Evolutionary conservation across 208 protist species (phyloP), one percentile per base, ranked within the genome.

Genomic region (Leishmania martiniquensis): DNA sequence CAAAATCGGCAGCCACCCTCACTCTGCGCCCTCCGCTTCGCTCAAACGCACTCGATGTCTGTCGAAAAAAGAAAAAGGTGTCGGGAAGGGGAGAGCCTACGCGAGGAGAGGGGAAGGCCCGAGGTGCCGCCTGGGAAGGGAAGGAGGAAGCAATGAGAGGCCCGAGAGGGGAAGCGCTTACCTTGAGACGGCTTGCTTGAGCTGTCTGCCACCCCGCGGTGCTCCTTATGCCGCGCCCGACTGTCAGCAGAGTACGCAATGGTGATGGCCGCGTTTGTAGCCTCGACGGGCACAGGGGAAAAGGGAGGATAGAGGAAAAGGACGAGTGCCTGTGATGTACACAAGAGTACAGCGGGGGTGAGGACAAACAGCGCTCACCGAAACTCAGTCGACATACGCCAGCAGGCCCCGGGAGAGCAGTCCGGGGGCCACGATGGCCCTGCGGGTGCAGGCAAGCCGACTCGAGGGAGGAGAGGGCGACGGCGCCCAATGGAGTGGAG

Each of bases 81-180:
- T n/a, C n/a, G n/a, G n/a, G n/a, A 39, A 32, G 4, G 57, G 42
- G 32, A 22, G 67, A 1, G 72, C 51, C 29, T 63, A 34, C 57
- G 29, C 49, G 65, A 79, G 47, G 54, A 55, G 76, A 59, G 55
- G 12, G 63, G 22, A 72, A 69, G 20, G 57, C 51, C 67, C 49
- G 63, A 70, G 55, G 42, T 17, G 57, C 29, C 37, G 29, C 57
- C 15, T 2, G 57, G 29, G 32, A 74, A 57, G 42, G 25, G 44
- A 55, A 17, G 32, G 7, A 49, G 32, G 13, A 15, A 52, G 47
- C 9, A 44, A 4, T 4, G 7, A 63, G 20, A 69, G 42, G 37
- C 7, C 15, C 20, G 44, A 54, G n/a, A 59, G 42, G 22, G 25
- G n/a, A 47, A 37, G 39, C 20, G 45, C 63, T 39, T 37, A 32